Base-by-base conservation (phyloP, 1,139 yeast species). In the Suhomyces choctaworum region DNA sequence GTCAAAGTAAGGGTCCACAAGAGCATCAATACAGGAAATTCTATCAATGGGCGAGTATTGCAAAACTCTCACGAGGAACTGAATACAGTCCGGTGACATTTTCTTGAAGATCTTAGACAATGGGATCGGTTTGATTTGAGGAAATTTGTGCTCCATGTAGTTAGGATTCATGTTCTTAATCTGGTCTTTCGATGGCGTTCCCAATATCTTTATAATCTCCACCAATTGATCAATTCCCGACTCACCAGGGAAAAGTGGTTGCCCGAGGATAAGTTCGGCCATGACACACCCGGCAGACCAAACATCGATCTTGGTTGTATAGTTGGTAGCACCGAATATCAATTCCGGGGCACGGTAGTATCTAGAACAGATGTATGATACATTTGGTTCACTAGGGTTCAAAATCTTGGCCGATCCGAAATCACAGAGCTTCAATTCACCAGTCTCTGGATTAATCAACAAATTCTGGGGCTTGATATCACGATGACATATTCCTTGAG, bases 221-320 rank as follows among this genome's bases (percentile, higher is more conserved):
- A 92, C 98, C 54, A 92, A 75, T 62, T 92, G 98, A 62, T 92
- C 98, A 44, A 92, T 90, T 31, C 98, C 97, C 40, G 92, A 82
- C 60, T 92, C 97, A 34, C 98, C 98, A 7, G 98, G 98, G 66
- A 92, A 92, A 46, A 92, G 70, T 5, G 98, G 98, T 59, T 89
- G 97, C 7, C 98, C 97, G 39, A 92, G 74, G 50, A 90, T 79
- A 53, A 92, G 70, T 64, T 92, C 98, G 4, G 97, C 97, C 88
- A 92, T 89, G 24, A 92, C 98, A 66, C 98, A 92, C 14, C 96
- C 97, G 9, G 96, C 90, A 13, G 96, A 87, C 98, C 98, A 92
- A 37, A 92, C 81, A 60, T 92, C 98, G 50, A 92, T 92, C 62
- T 90, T 90, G 27, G 97, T 89, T n/a, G 98, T 88, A 62, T 87